Conservation (phyloP, 1,139 yeast genomes). For the Suhomyces choctaworum region DNA sequence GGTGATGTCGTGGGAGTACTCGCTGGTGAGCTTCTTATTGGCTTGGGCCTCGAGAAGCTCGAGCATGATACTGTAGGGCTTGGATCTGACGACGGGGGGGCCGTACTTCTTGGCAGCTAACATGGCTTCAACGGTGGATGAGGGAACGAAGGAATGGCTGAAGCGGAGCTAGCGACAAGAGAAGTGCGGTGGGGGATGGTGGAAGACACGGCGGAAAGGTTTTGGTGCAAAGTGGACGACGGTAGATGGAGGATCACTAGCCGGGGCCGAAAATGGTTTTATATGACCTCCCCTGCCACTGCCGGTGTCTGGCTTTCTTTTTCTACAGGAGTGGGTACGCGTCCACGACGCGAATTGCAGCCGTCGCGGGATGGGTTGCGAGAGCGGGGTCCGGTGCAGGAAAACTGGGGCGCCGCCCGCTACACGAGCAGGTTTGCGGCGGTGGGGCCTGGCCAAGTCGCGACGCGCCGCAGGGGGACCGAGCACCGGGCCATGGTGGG, state of each 20-base stretch:
- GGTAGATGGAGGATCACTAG: too few relatives aligned
- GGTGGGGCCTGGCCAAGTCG: not conserved
- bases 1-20: slow-evolving; percentile 39
- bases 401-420: not conserved
- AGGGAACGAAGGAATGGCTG: slow-evolving; percentile 15
- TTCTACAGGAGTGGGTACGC: slow-evolving; percentile 12
- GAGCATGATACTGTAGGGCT: slow-evolving; percentile 42
- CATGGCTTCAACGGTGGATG: slow-evolving; percentile 8
- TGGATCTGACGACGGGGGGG: slow-evolving; percentile 43
- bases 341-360: slow-evolving; percentile 12
- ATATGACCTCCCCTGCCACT: slow-evolving; percentile 4
- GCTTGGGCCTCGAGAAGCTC: slow-evolving; percentile 50
- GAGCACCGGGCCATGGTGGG: not conserved
- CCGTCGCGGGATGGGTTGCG: slow-evolving; percentile 6
- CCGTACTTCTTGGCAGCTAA: slow-evolving; percentile 29
- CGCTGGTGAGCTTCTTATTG: slow-evolving; percentile 42
- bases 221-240: too few relatives aligned
- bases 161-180: slow-evolving; percentile 3
- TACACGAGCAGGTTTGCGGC: not conserved
- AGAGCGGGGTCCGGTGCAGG: not conserved
- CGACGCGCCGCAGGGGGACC: not conserved
- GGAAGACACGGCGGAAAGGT: too few relatives aligned
- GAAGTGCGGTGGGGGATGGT: too few relatives aligned
- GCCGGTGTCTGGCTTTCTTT: slow-evolving; percentile 5
- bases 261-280: slow-evolving; percentile 9